Evolutionary conservation across 139 green algal species (phyloP).

Genomic region (Coelastrella sp.): DNA sequence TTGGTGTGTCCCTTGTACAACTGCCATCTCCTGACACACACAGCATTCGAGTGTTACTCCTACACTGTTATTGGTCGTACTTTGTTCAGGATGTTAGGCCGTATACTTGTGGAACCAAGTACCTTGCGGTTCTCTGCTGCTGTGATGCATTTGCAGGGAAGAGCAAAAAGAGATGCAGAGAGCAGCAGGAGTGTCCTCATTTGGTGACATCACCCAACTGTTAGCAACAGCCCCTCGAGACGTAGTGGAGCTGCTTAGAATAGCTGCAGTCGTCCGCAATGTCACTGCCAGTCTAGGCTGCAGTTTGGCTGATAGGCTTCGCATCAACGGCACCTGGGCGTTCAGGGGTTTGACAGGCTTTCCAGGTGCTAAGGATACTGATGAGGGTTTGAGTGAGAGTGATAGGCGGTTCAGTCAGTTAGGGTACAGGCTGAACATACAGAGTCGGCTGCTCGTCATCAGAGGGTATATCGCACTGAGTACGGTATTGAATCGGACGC

Average conservation of each 20-base stretch:
- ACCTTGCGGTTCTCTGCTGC: neutral
- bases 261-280: constrained; percentile 59
- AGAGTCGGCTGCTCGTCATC: neutral
- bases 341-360: constrained; percentile 18
- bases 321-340: constrained; percentile 67
- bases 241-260: constrained; percentile 71
- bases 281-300: constrained; percentile 56
- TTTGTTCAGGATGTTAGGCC: too few relatives aligned
- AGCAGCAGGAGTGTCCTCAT: constrained; percentile 57
- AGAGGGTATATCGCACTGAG: neutral
- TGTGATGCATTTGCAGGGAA: constrained; percentile 17
- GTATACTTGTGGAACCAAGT: too few relatives aligned
- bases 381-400: neutral
- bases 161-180: constrained; percentile 62
- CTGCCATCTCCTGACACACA: too few relatives aligned
- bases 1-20: too few relatives aligned
- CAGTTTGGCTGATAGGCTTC: constrained; percentile 63
- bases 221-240: constrained; percentile 60
- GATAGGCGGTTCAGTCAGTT: neutral
- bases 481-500: constrained; percentile 15
- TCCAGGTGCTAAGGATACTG: neutral
- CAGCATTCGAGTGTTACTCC: too few relatives aligned
- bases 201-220: constrained; percentile 71
- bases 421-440: constrained; percentile 2
- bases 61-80: too few relatives aligned